Base-by-base conservation (phyloP, 2,329 filamentous ascomycete species). In the Talaromyces funiculosus region DNA sequence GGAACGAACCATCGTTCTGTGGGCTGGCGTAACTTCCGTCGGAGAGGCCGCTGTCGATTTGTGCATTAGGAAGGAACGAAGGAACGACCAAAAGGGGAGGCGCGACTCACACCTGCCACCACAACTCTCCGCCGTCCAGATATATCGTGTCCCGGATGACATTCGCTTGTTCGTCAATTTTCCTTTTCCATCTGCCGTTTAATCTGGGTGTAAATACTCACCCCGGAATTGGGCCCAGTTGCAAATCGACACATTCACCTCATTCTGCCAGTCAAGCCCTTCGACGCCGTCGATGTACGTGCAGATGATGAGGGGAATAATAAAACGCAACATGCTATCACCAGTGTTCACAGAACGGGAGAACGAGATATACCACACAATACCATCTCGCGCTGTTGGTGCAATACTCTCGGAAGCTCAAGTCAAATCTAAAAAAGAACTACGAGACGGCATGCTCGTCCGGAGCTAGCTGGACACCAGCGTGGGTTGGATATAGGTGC, bases 121-220 rank as follows among this genome's bases (percentile, higher is more conserved):
- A 78, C 14, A 87, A 70, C 40, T 68, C 63, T 8, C 87, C 87
- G 43, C 87, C 87, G 69, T 90, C 86, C 24, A 90, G 69, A 67
- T 87, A 89, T 16, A 88, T 73, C 1, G 81, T 86, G 66, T 90
- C 85, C 40, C 81, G 81, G 43, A 89, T 73, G 3, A 86, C 72
- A 37, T 81, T 80, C 63, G 80, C 86, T 87, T 9, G 51, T 40
- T 26, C n/a, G 61, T 60, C 45, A 53, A 38, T 26, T 4, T 29
- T 9, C 24, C 12, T 29, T 10, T 29, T 10, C n/a, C 20, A 24
- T 18, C 42, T 5, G 16, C 9, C 9, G 9, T 45, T 37, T 37
- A 14, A 37, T n/a, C n/a, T n/a, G n/a, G n/a, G n/a, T n/a, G n/a
- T n/a, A n/a, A 12, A 24, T 24, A 29, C 71, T 66, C 65, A 73